Evolutionary conservation across 176 grass and related monocot species (phyloP).

Genomic region (Aegilops tauschii): DNA sequence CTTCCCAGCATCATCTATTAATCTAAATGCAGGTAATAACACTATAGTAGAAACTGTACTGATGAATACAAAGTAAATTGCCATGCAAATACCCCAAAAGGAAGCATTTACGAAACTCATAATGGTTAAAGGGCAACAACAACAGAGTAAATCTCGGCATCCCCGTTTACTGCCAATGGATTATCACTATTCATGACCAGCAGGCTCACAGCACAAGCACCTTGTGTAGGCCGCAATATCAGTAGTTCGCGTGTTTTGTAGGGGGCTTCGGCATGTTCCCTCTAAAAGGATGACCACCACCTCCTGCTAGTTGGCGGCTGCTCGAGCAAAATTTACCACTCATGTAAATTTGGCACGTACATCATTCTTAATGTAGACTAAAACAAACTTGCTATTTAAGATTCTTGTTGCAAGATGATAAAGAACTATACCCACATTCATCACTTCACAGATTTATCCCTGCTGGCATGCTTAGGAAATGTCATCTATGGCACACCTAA

Average conservation of each 20-base stretch:
- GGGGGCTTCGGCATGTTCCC: not conserved
- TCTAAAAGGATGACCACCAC: not conserved
- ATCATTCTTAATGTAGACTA: not conserved
- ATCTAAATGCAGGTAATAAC: conserved; percentile 11
- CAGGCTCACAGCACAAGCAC: not conserved
- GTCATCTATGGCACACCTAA: not conserved
- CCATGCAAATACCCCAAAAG: not conserved
- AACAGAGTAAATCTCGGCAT: not conserved
- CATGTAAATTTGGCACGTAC: not conserved
- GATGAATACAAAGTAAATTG: not conserved
- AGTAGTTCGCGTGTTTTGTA: not conserved
- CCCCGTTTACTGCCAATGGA: not conserved
- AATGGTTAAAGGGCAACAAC: not conserved
- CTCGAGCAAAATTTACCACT: not conserved
- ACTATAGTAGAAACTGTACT: not conserved
- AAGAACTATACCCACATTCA: not conserved
- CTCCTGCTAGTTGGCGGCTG: not conserved
- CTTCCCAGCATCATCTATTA: conserved; percentile 27
- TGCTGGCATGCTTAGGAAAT: not conserved
- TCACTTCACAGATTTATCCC: not conserved
- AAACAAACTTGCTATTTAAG: not conserved
- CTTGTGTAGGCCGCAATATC: not conserved
- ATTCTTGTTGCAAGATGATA: not conserved
- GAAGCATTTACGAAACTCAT: not conserved
- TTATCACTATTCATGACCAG: not conserved